A percentile compares a stretch with the other conserved stretches of the same genome.
phyloP scores from a whole-genome alignment of 2,329 filamentous ascomycete species.

The Falciphora oryzae region DNA sequence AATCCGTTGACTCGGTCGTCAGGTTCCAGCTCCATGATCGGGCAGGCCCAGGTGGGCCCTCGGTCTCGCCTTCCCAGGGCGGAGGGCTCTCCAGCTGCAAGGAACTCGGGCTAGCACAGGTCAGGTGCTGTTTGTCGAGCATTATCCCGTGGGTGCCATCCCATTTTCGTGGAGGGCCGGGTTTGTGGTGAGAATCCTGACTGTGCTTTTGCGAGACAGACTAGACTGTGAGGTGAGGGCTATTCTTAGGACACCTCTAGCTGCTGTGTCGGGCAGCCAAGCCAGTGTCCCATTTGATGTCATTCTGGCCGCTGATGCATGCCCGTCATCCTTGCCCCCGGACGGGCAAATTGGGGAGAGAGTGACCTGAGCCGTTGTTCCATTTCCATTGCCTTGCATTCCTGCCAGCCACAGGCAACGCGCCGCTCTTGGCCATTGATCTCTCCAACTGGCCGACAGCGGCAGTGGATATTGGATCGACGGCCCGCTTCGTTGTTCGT shows the following conservation, averaged over 20 bases:
- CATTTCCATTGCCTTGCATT: no score
- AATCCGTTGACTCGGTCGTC: neutral
- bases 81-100: no score
- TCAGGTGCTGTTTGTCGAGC: no score
- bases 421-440: no score
- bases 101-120: no score
- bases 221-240: no score
- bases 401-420: no score
- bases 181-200: neutral
- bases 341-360: neutral
- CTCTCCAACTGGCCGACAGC: no score
- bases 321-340: neutral
- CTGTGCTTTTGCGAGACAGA: neutral
- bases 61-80: neutral
- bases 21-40: neutral
- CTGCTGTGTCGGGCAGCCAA: neutral
- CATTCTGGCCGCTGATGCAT: neutral
- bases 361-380: no score
- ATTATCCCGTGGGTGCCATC: neutral
- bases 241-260: neutral
- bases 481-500: neutral
- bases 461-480: no score
- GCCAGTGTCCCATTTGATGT: no score
- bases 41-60: neutral
- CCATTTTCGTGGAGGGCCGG: neutral